A percentile compares a stretch with the other conserved stretches of the same genome.
Evolutionary conservation across 2,329 filamentous ascomycete species (phyloP).

Genomic region (Fusarium neocosmosporiellum): DNA sequence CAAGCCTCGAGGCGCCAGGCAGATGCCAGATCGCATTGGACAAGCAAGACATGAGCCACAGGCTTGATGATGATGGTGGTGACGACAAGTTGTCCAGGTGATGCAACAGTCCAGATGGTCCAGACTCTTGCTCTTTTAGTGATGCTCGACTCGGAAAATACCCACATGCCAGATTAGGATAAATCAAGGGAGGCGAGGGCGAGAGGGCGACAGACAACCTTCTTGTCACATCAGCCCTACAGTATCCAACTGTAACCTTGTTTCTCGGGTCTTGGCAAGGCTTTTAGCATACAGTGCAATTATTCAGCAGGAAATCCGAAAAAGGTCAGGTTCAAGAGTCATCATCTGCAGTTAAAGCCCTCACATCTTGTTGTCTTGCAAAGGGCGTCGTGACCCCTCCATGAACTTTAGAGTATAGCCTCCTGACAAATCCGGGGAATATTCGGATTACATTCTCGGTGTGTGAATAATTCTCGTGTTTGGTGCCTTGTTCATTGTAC

Average conservation of each 20-base stretch:
- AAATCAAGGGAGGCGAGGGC: slow-evolving; percentile 7
- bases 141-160: slow-evolving; percentile 2
- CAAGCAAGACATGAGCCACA: neutral
- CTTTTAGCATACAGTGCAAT: neutral
- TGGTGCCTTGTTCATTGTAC: neutral
- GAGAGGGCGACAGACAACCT: neutral
- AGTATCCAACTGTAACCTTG: neutral
- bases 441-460: slow-evolving; percentile 8
- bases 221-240: slow-evolving; percentile 24
- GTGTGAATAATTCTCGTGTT: slow-evolving; percentile 10
- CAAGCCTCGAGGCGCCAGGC: neutral
- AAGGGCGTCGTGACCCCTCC: slow-evolving; percentile 31
- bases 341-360: neutral
- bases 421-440: slow-evolving; percentile 18
- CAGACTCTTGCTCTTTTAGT: neutral
- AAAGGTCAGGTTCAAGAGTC: slow-evolving; percentile 2
- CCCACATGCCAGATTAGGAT: slow-evolving; percentile 7
- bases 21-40: slow-evolving; percentile 12
- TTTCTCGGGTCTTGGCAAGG: neutral
- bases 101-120: slow-evolving; percentile 2
- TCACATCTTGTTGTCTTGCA: slow-evolving; percentile 27
- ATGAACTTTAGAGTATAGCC: neutral
- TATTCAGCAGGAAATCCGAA: neutral
- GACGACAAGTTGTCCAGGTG: neutral
- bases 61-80: neutral